A percentile compares a stretch with the other conserved stretches of the same genome.
Evolutionary conservation across 371 early-diverging fungal species (phyloP).

Genomic region (Apophysomyces variabilis): DNA sequence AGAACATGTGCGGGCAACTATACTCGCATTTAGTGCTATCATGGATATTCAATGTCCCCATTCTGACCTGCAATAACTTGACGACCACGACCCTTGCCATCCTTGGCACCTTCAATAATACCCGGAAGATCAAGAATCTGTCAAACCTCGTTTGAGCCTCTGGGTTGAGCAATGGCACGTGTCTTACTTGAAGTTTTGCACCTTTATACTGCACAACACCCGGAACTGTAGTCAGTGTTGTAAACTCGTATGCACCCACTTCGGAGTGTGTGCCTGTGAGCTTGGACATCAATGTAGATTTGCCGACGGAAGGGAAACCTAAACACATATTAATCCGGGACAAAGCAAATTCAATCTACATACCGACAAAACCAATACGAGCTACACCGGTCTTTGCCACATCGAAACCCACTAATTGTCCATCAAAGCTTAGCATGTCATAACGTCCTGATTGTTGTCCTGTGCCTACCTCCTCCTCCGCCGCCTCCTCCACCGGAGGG

Average conservation of each 20-base stretch:
- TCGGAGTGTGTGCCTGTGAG: slow-evolving; percentile 98
- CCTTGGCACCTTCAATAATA: slow-evolving; percentile 99
- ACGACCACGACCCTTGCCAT: slow-evolving; percentile 99
- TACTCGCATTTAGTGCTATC: slow-evolving; percentile 16
- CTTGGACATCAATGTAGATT: slow-evolving; percentile 97
- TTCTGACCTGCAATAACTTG: slow-evolving; percentile 81
- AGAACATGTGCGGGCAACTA: slow-evolving; percentile 94
- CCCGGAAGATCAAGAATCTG: slow-evolving; percentile 81
- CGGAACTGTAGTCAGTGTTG: slow-evolving; percentile 98
- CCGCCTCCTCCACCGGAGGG: slow-evolving; percentile 86
- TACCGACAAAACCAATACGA: slow-evolving; percentile 91
- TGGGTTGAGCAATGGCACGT: neutral
- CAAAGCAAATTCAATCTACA: neutral
- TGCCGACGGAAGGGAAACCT: slow-evolving; percentile 98
- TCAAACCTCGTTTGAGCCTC: neutral
- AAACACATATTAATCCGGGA: slow-evolving; percentile 50
- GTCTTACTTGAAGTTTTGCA: slow-evolving; percentile 82
- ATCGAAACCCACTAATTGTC: slow-evolving; percentile 85
- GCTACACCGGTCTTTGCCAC: slow-evolving; percentile 98
- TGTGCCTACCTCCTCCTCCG: slow-evolving; percentile 56
- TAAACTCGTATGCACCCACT: slow-evolving; percentile 98
- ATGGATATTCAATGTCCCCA: neutral
- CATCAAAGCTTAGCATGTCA: slow-evolving; percentile 4
- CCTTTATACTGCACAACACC: slow-evolving; percentile 98
- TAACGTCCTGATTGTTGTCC: neutral